Evolutionary conservation across 1,284 basidiomycete species (phyloP).

Genomic region (Pseudozyma sp.): DNA sequence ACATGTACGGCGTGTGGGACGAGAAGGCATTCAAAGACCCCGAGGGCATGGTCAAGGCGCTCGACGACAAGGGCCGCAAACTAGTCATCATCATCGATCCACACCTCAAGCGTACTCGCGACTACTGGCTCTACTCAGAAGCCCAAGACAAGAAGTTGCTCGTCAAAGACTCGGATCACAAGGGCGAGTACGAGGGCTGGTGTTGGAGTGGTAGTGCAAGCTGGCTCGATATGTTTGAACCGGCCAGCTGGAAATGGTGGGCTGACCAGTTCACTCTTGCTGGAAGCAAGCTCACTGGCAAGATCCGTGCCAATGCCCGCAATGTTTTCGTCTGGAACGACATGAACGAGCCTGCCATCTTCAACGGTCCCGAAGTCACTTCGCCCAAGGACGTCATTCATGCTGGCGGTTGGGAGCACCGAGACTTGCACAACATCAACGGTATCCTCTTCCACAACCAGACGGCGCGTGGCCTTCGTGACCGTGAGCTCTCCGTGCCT

Average conservation of each 20-base stretch:
- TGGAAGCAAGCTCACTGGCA: constrained; percentile 36
- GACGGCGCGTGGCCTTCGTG: constrained; percentile 84
- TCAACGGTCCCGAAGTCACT: constrained; percentile 97
- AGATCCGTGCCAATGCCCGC: constrained; percentile 64
- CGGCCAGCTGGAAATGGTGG: constrained; percentile 91
- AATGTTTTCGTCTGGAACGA: constrained; percentile 96
- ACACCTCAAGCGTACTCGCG: constrained; percentile 85
- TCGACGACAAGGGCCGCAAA: constrained; percentile 88
- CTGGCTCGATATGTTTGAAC: constrained; percentile 98
- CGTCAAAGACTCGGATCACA: constrained; percentile 81
- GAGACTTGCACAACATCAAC: constrained; percentile 94
- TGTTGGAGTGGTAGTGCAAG: constrained; percentile 96
- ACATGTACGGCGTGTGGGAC: constrained; percentile 99
- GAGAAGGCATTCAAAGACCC: constrained; percentile 91
- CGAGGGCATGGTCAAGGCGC: constrained; percentile 88
- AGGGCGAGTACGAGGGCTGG: constrained; percentile 92
- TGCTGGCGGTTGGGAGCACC: constrained; percentile 94
- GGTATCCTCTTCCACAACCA: constrained; percentile 75
- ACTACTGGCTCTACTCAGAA: constrained; percentile 87
- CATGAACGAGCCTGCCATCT: constrained; percentile 99
- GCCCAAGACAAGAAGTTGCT: constrained; percentile 84
- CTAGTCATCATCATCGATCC: constrained; percentile 98
- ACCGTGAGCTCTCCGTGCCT: constrained; percentile 76
- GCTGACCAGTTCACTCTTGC: constrained; percentile 55
- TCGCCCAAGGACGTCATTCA: constrained; percentile 95